Evolutionary conservation across 192 early-diverging fungal genomes (phyloP).

Genomic region (Rhizophlyctis rosea): DNA sequence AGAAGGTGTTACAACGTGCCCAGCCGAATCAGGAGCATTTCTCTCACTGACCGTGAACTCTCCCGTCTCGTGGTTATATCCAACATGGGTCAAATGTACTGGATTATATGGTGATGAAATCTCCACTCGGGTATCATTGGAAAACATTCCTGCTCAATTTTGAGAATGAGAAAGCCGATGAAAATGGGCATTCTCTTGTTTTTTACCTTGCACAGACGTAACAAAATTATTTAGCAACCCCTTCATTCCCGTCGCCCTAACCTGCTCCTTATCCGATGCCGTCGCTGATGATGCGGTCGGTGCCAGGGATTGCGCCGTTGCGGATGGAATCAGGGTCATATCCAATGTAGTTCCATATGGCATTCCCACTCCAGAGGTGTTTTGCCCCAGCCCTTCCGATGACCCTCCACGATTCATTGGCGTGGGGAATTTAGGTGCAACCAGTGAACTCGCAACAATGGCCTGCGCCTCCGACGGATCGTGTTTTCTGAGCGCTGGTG

Average conservation of each 20-base stretch:
- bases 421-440: constrained; percentile 26
- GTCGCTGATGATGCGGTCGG: constrained; percentile 6
- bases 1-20: neutral
- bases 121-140: constrained; percentile 44
- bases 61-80: constrained; percentile 48
- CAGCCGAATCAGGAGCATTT: neutral
- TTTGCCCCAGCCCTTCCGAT: neutral
- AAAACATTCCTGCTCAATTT: constrained; percentile 30
- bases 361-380: neutral
- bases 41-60: constrained; percentile 55
- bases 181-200: too few species aligned
- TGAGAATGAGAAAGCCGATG: too few species aligned
- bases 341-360: constrained; percentile 22
- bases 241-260: constrained; percentile 20
- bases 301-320: constrained; percentile 25
- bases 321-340: constrained; percentile 24
- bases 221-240: constrained; percentile 34
- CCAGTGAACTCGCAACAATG: neutral
- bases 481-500: constrained; percentile 8
- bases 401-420: constrained; percentile 22
- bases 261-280: constrained; percentile 11
- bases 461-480: neutral
- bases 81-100: constrained; percentile 78
- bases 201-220: constrained; percentile 25
- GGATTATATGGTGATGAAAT: constrained; percentile 83